Evolutionary conservation across 2,329 filamentous ascomycete genomes (phyloP).

Genomic region (Blastomyces gilchristii): DNA sequence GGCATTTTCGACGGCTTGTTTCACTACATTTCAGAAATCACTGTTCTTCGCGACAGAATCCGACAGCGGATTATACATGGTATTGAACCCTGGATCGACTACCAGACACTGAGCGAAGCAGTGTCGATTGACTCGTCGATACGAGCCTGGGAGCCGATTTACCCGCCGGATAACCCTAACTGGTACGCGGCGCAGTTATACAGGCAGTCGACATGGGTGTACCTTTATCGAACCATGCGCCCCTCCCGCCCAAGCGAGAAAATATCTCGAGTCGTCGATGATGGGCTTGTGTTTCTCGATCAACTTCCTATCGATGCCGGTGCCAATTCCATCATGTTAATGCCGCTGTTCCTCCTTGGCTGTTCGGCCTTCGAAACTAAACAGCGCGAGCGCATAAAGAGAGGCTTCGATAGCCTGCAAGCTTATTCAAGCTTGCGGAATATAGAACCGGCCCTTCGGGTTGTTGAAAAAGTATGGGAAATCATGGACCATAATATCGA

Average conservation of each 20-base stretch:
- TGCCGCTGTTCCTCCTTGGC: constrained; percentile 52
- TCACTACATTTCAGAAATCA: constrained; percentile 66
- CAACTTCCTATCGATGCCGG: constrained; percentile 45
- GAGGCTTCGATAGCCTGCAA: constrained; percentile 46
- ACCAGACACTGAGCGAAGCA: constrained; percentile 60
- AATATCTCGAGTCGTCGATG: constrained; percentile 48
- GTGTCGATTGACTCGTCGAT: constrained; percentile 67
- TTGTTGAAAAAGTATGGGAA: constrained; percentile 49
- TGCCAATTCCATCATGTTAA: constrained; percentile 49
- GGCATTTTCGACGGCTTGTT: constrained; percentile 78
- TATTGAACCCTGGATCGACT: constrained; percentile 60
- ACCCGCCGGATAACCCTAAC: constrained; percentile 42
- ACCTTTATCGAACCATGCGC: constrained; percentile 51
- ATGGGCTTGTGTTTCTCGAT: constrained; percentile 48
- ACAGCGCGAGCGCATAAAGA: constrained; percentile 46
- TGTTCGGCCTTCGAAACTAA: constrained; percentile 48
- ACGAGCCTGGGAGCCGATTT: constrained; percentile 59
- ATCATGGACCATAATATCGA: constrained; percentile 49
- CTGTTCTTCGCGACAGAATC: constrained; percentile 63
- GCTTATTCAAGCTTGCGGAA: constrained; percentile 49
- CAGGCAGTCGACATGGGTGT: constrained; percentile 53
- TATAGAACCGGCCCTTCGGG: constrained; percentile 45
- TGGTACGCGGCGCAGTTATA: constrained; percentile 51
- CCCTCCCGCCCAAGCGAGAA: constrained; percentile 46
- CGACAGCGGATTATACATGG: constrained; percentile 54